Evolutionary conservation across 78 protist species (phyloP).

Genomic region (Salpingoeca rosetta): DNA sequence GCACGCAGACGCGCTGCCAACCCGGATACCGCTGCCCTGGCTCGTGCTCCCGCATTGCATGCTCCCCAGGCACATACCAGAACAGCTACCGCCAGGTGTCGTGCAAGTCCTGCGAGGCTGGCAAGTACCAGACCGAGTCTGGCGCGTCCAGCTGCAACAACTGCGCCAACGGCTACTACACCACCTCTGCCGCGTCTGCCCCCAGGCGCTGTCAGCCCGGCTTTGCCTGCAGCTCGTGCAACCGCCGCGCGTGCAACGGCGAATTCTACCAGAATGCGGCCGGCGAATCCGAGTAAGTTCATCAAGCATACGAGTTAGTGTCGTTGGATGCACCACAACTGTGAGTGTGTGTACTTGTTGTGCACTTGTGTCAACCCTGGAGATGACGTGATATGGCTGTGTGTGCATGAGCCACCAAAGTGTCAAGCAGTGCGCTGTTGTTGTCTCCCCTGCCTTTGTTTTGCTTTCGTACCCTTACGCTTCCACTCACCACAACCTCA

Average conservation of each 20-base stretch:
- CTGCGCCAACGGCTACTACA: neutral
- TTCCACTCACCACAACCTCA: too few relatives aligned
- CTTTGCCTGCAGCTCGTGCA: neutral
- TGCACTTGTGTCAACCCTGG: too few relatives aligned
- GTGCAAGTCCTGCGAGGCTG: neutral
- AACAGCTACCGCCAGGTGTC: neutral
- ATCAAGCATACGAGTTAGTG: too few relatives aligned
- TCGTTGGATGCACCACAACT: too few relatives aligned
- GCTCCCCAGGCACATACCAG: neutral
- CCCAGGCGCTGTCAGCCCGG: too few relatives aligned
- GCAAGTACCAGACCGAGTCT: neutral
- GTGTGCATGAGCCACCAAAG: too few relatives aligned
- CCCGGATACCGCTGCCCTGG: neutral
- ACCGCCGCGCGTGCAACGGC: neutral
- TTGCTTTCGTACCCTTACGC: too few relatives aligned
- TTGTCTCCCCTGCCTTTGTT: too few relatives aligned
- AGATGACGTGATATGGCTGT: too few relatives aligned
- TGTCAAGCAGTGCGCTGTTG: too few relatives aligned
- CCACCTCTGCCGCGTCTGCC: neutral
- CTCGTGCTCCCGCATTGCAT: neutral
- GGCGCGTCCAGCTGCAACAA: neutral
- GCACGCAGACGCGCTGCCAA: neutral
- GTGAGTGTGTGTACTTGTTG: too few relatives aligned
- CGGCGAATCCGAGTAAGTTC: too few relatives aligned
- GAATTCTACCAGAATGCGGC: neutral